Evolutionary conservation across 495 filamentous ascomycete species (phyloP).

Genomic region (Jackrogersella minutella): DNA sequence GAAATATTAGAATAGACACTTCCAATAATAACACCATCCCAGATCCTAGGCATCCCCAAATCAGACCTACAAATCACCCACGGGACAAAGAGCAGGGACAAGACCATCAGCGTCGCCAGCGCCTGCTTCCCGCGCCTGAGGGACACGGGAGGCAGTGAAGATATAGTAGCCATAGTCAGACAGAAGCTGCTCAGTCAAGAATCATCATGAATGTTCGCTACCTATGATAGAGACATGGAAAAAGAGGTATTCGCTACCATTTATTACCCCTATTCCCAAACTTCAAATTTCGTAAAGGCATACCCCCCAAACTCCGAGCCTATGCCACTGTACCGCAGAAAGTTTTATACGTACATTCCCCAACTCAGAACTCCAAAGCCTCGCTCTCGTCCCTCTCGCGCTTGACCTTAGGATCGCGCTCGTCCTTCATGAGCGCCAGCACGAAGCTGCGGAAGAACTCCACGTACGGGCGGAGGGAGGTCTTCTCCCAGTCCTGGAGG

Average conservation of each 20-base stretch:
- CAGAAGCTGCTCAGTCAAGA: slow-evolving; percentile 34
- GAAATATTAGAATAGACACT: not conserved
- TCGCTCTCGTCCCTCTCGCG: slow-evolving; percentile 63
- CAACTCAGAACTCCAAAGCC: slow-evolving; percentile 68
- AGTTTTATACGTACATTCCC: no score
- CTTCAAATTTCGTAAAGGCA: slow-evolving; percentile 4
- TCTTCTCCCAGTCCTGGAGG: slow-evolving; percentile 94
- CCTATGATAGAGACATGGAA: not conserved
- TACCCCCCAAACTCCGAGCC: slow-evolving; percentile 21
- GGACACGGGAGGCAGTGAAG: slow-evolving; percentile 7
- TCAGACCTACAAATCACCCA: slow-evolving; percentile 69
- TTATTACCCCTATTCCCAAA: not conserved
- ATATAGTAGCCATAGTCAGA: slow-evolving; percentile 34
- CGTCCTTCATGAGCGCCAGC: slow-evolving; percentile 77
- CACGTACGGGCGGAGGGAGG: slow-evolving; percentile 89
- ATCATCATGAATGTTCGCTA: not conserved
- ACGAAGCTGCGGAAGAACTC: slow-evolving; percentile 89
- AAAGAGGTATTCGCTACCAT: not conserved
- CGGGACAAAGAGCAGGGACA: slow-evolving; percentile 68
- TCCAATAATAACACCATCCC: slow-evolving; percentile 9
- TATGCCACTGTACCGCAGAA: slow-evolving; percentile 9
- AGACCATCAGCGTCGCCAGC: slow-evolving; percentile 59
- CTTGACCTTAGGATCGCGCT: slow-evolving; percentile 77
- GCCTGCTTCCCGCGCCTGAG: slow-evolving; percentile 32
- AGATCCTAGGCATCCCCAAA: slow-evolving; percentile 63